Evolutionary conservation across 345 rosid genomes (phyloP), one percentile per base, ranked within the genome.

Genomic region (Chamaenerion angustifolium): DNA sequence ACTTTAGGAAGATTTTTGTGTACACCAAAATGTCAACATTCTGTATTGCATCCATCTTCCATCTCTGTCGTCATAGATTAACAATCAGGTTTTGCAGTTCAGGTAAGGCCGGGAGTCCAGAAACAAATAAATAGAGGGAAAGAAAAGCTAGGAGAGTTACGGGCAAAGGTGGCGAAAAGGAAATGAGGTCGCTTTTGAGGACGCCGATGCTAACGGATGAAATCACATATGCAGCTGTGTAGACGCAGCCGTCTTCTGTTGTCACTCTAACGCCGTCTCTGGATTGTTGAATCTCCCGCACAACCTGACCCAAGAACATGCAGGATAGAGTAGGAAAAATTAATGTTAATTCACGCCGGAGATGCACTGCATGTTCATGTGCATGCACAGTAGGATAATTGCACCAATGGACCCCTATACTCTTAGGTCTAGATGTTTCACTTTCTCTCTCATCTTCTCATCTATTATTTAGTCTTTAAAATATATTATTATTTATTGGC

Each of bases 131-230:
- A 31, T 4, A 4, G 6, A 8, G 8, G 37, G 37, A 31, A 31
- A 31, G 37, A 5, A 5, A 23, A 23, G 27, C 2, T 23, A 59
- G 46, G 61, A 55, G 37, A 66, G 82, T 68, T 80, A 92, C 98
- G 49, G 98, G 98, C 63, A 92, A 76, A 18, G 90, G 70, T 12
- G 98, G 98, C 60, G 61, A 65, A 51, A 92, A 87, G 48, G 95
- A 74, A 51, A 92, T 76, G 69, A 92, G 98, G 54, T 72, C 70
- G 56, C 96, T 84, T 55, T 87, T 85, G 52, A 92, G 96, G 62
- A 92, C 98, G 46, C 98, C 96, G 40, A 92, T 80, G 66, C 98
- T 92, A 56, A 64, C 95, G 12, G 98, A 92, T 82, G 84, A 76
- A 61, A 87, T 76, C 57, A 84, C 78, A 71, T 92, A 87, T 63